Conservation (phyloP, 768 basidiomycete genomes). For the Pleurotus citrinopileatus region DNA sequence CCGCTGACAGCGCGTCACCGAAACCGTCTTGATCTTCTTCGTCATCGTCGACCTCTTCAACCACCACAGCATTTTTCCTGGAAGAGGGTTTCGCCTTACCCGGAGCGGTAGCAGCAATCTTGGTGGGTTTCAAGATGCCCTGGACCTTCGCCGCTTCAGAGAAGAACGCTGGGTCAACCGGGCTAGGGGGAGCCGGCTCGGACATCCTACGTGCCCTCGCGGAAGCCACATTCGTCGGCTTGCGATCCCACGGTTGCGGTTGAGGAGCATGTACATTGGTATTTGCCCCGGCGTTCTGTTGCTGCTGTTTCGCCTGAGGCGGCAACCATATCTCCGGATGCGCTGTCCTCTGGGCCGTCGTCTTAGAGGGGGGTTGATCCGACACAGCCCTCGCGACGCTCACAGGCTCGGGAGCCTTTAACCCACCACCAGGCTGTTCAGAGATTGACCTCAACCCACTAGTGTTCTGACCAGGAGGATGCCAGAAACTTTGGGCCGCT, state of each 20-base stretch:
- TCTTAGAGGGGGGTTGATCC: neutral
- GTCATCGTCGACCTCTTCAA: slow-evolving; percentile 46
- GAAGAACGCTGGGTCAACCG: slow-evolving; percentile 14
- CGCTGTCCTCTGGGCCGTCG: neutral
- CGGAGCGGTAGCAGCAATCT: slow-evolving; percentile 11
- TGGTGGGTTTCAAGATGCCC: slow-evolving; percentile 24
- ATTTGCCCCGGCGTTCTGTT: too few relatives aligned
- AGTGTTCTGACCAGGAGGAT: neutral
- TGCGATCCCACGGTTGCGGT: slow-evolving; percentile 5
- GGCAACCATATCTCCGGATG: slow-evolving; percentile 6
- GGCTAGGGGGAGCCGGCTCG: slow-evolving; percentile 25
- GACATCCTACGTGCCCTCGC: slow-evolving; percentile 22
- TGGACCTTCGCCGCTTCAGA: slow-evolving; percentile 4
- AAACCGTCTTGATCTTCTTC: slow-evolving; percentile 26
- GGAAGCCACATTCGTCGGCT: slow-evolving; percentile 1
- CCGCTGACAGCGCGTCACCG: slow-evolving; percentile 30
- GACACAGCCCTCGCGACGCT: neutral
- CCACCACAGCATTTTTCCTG: slow-evolving; percentile 28
- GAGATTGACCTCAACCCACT: neutral
- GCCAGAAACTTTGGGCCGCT: neutral
- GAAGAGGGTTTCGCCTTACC: neutral
- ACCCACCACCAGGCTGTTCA: neutral
- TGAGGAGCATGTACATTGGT: too few relatives aligned
- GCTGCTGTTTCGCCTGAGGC: slow-evolving; percentile 1
- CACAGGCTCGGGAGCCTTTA: neutral